Conservation (phyloP, 495 filamentous ascomycete species). For the Elasticomyces elasticus region DNA sequence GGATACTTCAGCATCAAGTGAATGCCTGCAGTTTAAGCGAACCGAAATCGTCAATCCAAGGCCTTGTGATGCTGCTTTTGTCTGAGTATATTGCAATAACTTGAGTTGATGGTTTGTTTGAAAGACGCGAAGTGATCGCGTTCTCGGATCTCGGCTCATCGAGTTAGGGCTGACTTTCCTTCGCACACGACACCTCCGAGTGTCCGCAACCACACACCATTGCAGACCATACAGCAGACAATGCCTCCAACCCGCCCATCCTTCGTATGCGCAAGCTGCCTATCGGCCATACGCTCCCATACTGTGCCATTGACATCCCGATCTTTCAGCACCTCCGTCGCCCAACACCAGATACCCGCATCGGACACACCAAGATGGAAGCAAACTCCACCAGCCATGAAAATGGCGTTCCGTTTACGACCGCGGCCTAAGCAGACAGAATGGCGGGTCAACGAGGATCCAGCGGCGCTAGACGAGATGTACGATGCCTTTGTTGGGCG, state of each 20-base stretch:
- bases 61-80: no score
- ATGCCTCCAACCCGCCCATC: conserved; percentile 7
- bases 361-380: conserved; percentile 63
- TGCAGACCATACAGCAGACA: not conserved
- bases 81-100: not conserved
- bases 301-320: conserved; percentile 5
- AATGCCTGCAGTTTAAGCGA: no score
- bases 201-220: not conserved
- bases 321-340: conserved; percentile 16
- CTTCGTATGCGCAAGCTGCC: conserved; percentile 11
- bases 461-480: conserved; percentile 58
- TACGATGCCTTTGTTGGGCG: conserved; percentile 48
- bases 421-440: conserved; percentile 34
- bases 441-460: conserved; percentile 66
- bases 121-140: not conserved
- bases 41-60: no score
- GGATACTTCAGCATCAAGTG: no score
- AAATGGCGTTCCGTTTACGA: conserved; percentile 17
- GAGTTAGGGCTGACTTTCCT: not conserved
- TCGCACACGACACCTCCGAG: not conserved
- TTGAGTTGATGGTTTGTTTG: not conserved
- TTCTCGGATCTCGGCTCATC: conserved; percentile 1
- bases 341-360: conserved; percentile 6
- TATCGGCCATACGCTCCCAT: not conserved
- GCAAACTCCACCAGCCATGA: conserved; percentile 67